These are phyloP conservation scores for Austroboletus novae-zelandiae DNA, from an alignment of 1,284 basidiomycete genomes.

Conservation along the genomic window DNA sequence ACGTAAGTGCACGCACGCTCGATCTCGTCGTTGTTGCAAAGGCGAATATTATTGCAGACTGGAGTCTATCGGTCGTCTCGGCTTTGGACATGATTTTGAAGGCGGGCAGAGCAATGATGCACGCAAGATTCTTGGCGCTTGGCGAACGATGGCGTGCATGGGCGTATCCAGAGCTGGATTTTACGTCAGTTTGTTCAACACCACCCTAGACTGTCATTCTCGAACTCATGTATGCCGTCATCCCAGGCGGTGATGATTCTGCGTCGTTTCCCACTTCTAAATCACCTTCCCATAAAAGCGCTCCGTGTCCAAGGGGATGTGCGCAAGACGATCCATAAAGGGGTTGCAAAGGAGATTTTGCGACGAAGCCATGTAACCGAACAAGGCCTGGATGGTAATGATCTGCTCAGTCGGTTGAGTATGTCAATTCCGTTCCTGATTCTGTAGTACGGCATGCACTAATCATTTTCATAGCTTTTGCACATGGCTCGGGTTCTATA, in stretches of 20 bases:
- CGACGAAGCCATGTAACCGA: neutral
- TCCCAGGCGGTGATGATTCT: conserved; percentile 1
- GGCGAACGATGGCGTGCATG: conserved; percentile 5
- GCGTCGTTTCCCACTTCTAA: conserved; percentile 5
- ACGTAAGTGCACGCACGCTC: neutral
- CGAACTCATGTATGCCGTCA: neutral
- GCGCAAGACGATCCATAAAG: conserved; percentile 6
- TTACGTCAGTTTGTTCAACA: neutral
- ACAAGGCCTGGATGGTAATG: neutral
- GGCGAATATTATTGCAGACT: neutral
- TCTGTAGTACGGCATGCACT: neutral
- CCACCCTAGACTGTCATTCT: neutral
- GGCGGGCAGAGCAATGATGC: conserved; percentile 5
- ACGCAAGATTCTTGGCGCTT: conserved; percentile 4
- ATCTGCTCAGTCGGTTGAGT: conserved; percentile 6
- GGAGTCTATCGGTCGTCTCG: conserved; percentile 7
- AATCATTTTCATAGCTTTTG: neutral
- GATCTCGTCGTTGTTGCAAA: neutral
- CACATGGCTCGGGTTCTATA: conserved; percentile 4
- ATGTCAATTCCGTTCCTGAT: neutral
- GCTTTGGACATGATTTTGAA: conserved; percentile 9
- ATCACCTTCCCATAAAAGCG: conserved; percentile 3
- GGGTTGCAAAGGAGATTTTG: conserved; percentile 5
- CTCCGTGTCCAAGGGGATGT: conserved; percentile 4
- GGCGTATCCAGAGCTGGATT: conserved; percentile 2